phyloP scores from a whole-genome alignment of 768 basidiomycete species.

The Pleurotus pulmonarius region DNA sequence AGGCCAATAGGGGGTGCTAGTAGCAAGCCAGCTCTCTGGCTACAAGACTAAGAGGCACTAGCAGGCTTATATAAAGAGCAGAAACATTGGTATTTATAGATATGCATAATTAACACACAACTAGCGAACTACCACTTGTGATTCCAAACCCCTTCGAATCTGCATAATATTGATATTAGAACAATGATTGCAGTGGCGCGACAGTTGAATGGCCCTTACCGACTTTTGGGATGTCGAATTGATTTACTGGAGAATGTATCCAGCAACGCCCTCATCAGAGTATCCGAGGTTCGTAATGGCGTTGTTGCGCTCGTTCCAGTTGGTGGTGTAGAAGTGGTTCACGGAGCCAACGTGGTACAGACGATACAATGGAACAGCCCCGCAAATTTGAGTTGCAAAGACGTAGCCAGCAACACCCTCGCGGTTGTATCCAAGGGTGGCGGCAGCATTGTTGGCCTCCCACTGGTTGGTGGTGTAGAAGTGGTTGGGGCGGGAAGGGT shows the following conservation, averaged over 20 bases:
- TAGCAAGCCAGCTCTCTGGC: not conserved
- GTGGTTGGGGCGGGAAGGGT: not conserved
- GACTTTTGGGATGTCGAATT: not conserved
- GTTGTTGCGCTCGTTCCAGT: slow-evolving; percentile 1
- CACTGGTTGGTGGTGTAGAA: slow-evolving; percentile 4
- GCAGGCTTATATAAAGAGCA: not conserved
- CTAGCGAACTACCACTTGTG: not conserved
- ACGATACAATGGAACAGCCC: slow-evolving; percentile 6
- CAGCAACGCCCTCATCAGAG: slow-evolving; percentile 7
- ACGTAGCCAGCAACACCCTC: slow-evolving; percentile 12
- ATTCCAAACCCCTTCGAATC: not conserved
- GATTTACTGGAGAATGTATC: slow-evolving; percentile 2
- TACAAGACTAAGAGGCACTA: not conserved
- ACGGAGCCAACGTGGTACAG: not conserved
- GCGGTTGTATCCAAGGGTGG: slow-evolving; percentile 3
- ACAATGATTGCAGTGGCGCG: too few relatives aligned
- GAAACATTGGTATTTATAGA: not conserved
- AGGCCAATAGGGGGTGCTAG: slow-evolving; percentile 4
- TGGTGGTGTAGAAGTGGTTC: slow-evolving; percentile 9
- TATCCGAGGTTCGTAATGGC: slow-evolving; percentile 7
- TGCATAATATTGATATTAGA: not conserved
- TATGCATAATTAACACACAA: not conserved
- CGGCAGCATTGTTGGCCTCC: not conserved
- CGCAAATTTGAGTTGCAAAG: not conserved
- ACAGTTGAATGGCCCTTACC: not conserved